phyloP scores from a whole-genome alignment of 768 basidiomycete genomes.

The Pholiota molesta region DNA sequence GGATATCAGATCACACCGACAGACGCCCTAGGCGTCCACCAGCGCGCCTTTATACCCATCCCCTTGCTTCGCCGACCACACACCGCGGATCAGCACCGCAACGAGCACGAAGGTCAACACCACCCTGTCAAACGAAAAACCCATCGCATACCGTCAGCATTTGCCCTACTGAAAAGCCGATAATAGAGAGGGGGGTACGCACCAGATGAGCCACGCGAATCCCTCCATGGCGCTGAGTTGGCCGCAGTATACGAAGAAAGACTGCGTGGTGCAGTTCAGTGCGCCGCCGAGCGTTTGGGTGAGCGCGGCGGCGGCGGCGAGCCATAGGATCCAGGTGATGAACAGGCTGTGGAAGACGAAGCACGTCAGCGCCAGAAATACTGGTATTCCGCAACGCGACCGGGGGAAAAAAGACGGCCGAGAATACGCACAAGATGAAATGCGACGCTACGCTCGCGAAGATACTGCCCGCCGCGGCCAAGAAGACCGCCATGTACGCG shows the following conservation, averaged over 20 bases:
- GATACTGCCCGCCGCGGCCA: slow-evolving; percentile 48
- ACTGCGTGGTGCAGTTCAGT: slow-evolving; percentile 61
- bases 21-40: slow-evolving; percentile 14
- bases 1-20: too few relatives aligned
- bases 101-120: slow-evolving; percentile 64
- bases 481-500: slow-evolving; percentile 58
- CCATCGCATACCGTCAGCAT: slow-evolving; percentile 1
- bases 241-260: slow-evolving; percentile 62
- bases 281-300: slow-evolving; percentile 70
- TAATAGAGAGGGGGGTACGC: slow-evolving; percentile 26
- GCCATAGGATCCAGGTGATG: slow-evolving; percentile 81
- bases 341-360: slow-evolving; percentile 44
- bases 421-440: slow-evolving; percentile 58
- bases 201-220: slow-evolving; percentile 81
- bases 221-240: slow-evolving; percentile 77
- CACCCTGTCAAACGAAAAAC: slow-evolving; percentile 44
- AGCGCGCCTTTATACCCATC: slow-evolving; percentile 60
- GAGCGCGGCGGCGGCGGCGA: slow-evolving; percentile 70
- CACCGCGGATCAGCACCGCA: slow-evolving; percentile 61
- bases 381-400: background rate
- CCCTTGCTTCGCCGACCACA: slow-evolving; percentile 61
- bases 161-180: background rate
- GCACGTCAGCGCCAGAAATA: too few relatives aligned
- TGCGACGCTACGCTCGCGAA: slow-evolving; percentile 68
- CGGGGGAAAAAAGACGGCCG: slow-evolving; percentile 1